phyloP scores from a whole-genome alignment of 2,329 filamentous ascomycete genomes.

The Exophiala sideris region DNA sequence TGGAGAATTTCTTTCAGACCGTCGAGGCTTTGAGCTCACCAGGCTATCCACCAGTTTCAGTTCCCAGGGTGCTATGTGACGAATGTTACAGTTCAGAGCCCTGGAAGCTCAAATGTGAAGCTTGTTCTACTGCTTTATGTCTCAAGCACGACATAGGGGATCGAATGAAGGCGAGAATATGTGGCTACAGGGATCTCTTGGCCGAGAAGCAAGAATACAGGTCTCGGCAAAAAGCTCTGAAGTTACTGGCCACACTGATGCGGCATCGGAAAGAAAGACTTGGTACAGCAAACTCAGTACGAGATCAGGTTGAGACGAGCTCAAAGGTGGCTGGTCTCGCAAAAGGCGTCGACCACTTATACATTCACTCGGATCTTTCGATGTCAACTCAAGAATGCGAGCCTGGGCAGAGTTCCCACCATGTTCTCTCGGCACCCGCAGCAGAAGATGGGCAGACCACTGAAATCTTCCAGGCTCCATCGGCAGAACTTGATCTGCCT shows the following conservation, averaged over 20 bases:
- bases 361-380: too few species aligned
- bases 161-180: slow-evolving; percentile 52
- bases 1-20: slow-evolving; percentile 41
- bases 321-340: neutral
- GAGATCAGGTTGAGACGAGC: neutral
- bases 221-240: slow-evolving; percentile 23
- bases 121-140: slow-evolving; percentile 55
- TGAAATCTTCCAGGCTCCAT: slow-evolving; percentile 9
- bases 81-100: slow-evolving; percentile 57
- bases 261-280: slow-evolving; percentile 28
- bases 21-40: slow-evolving; percentile 9
- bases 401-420: too few species aligned
- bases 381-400: neutral
- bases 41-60: slow-evolving; percentile 13
- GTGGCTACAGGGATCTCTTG: slow-evolving; percentile 54
- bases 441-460: slow-evolving; percentile 6
- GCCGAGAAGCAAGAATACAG: slow-evolving; percentile 46
- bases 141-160: slow-evolving; percentile 59
- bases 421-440: neutral
- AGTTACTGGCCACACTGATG: slow-evolving; percentile 24
- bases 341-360: too few species aligned
- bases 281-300: neutral
- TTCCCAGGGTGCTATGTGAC: slow-evolving; percentile 54
- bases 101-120: slow-evolving; percentile 59
- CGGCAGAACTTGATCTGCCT: slow-evolving; percentile 26